Conservation (phyloP, 495 filamentous ascomycete genomes). For the Xylaria cubensis region DNA sequence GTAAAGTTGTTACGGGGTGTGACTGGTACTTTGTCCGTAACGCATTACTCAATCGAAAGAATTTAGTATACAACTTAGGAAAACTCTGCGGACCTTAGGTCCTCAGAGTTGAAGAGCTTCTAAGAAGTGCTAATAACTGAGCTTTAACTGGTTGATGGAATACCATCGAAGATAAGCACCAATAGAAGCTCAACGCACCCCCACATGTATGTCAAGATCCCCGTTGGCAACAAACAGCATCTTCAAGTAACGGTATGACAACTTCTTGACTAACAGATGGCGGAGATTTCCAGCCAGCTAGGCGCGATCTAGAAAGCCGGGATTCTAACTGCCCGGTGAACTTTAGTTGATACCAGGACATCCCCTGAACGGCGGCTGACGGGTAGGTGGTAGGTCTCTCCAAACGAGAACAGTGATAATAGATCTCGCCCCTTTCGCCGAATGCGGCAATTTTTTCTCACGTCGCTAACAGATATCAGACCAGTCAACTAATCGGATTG, state of each 20-base stretch:
- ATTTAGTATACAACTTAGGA: slow-evolving; percentile 6
- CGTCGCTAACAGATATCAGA: neutral
- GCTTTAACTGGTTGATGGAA: slow-evolving; percentile 18
- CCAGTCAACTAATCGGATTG: slow-evolving; percentile 1
- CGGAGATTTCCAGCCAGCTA: neutral
- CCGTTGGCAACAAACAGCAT: slow-evolving; percentile 15
- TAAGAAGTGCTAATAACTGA: neutral
- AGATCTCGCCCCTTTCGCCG: neutral
- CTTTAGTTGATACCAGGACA: neutral
- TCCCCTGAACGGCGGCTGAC: neutral
- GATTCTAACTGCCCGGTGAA: neutral
- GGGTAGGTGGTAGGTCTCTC: neutral
- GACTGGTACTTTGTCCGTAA: neutral
- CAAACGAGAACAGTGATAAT: neutral
- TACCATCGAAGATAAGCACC: slow-evolving; percentile 20
- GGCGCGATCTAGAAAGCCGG: neutral
- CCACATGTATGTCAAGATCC: slow-evolving; percentile 22
- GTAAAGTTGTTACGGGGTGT: neutral
- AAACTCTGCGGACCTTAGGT: slow-evolving; percentile 6
- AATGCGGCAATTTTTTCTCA: neutral
- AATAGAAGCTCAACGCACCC: slow-evolving; percentile 39
- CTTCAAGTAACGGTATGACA: slow-evolving; percentile 30
- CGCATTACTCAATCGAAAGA: slow-evolving; percentile 3
- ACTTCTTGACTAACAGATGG: slow-evolving; percentile 20
- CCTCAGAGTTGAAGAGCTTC: slow-evolving; percentile 16